Conservation (phyloP, 257 asterid species). For the Solanum dulcamara region DNA sequence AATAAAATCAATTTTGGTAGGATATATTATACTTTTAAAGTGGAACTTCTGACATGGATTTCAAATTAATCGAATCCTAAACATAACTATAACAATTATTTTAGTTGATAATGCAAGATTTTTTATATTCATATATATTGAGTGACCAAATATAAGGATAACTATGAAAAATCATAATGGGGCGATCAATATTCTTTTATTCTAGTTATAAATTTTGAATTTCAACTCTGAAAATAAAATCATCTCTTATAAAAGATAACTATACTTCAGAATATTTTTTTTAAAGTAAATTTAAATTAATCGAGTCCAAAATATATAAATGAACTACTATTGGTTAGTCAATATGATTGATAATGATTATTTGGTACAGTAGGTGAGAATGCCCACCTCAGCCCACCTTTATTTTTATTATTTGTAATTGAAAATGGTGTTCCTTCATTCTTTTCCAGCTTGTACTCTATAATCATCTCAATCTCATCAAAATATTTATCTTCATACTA, state of each 20-base stretch:
- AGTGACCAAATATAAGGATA: background rate
- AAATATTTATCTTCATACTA: background rate
- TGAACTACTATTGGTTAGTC: background rate
- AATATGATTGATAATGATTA: constrained; percentile 1
- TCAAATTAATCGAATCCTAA: no score
- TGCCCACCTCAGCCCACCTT: constrained; percentile 4
- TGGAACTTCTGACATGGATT: rapidly evolving
- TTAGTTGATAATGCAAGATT: background rate
- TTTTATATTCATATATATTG: background rate
- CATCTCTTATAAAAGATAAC: rapidly evolving
- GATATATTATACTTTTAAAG: no score
- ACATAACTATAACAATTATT: background rate
- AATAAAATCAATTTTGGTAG: no score
- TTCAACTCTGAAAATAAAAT: background rate
- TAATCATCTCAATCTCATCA: background rate
- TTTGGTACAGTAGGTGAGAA: constrained; percentile 4
- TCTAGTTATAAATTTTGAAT: no score
- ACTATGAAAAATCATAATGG: no score
- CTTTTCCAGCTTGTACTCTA: background rate
- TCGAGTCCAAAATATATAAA: background rate
- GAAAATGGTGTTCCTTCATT: background rate
- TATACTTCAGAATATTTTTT: background rate
- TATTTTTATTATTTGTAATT: background rate
- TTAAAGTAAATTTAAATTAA: background rate
- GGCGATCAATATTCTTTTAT: no score